These are phyloP conservation scores for Sonneratia alba DNA, from an alignment of 345 rosid species.

Conservation along the genomic window DNA sequence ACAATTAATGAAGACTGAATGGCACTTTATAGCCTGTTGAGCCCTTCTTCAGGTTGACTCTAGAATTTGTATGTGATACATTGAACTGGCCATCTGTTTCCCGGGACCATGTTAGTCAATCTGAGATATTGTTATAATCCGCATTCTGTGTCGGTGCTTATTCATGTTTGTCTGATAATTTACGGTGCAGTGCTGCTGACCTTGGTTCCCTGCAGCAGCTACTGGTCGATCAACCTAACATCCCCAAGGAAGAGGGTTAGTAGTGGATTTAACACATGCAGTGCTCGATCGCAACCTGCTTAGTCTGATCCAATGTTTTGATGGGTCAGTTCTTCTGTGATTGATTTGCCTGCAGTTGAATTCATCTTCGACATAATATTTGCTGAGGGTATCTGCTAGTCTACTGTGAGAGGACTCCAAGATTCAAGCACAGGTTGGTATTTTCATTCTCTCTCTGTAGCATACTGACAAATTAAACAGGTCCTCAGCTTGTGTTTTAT, in stretches of 20 bases:
- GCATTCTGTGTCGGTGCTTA: too few relatives aligned
- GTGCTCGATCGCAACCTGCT: background rate
- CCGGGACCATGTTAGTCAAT: background rate
- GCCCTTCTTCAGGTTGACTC: background rate
- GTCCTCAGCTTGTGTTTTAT: background rate
- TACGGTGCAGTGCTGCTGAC: slow-evolving; percentile 44
- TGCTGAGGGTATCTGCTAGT: slow-evolving; percentile 41
- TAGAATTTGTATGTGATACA: background rate
- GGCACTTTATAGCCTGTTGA: too few relatives aligned
- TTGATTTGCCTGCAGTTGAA: slow-evolving; percentile 37
- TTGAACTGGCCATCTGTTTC: background rate
- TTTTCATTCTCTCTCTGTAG: background rate
- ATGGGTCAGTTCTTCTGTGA: background rate
- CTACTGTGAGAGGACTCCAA: background rate
- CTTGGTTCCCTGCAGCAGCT: slow-evolving; percentile 52
- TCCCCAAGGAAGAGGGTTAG: slow-evolving; percentile 64
- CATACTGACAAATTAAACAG: background rate
- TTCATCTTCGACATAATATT: slow-evolving; percentile 46
- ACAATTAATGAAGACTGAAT: background rate
- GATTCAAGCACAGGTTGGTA: background rate
- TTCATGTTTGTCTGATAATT: slow-evolving; percentile 2
- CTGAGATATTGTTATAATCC: background rate
- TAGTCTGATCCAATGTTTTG: background rate
- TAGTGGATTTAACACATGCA: background rate
- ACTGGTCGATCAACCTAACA: slow-evolving; percentile 75